phyloP scores from a whole-genome alignment of 495 filamentous ascomycete species.

The Neurospora tetrasperma region DNA sequence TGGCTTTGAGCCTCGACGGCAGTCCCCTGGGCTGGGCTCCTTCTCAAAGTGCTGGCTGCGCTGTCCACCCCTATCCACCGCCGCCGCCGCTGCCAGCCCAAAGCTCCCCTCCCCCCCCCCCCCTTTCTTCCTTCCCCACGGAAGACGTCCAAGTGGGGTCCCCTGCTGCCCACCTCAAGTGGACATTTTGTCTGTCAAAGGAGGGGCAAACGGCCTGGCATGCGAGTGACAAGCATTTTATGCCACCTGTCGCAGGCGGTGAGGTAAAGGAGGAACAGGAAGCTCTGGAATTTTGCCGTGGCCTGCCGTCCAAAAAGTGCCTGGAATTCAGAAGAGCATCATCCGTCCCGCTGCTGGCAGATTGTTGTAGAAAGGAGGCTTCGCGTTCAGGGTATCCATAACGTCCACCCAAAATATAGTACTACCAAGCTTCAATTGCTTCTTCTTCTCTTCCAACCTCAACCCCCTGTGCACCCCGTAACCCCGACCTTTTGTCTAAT shows the following conservation, averaged over 20 bases:
- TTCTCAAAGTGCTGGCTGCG: neutral
- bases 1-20: neutral
- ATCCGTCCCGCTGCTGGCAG: neutral
- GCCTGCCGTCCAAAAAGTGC: slow-evolving; percentile 19
- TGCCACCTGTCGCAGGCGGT: slow-evolving; percentile 16
- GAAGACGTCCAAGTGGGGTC: neutral
- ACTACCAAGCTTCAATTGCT: neutral
- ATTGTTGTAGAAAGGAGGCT: neutral
- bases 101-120: neutral
- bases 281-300: slow-evolving; percentile 21
- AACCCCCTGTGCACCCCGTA: neutral
- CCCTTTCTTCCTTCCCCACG: neutral
- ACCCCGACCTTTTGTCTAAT: neutral
- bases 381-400: neutral
- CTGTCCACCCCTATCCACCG: neutral
- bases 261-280: slow-evolving; percentile 2
- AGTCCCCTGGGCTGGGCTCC: neutral
- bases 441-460: neutral
- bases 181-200: neutral
- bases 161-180: neutral
- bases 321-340: neutral
- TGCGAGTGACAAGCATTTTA: neutral
- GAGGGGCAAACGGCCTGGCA: neutral
- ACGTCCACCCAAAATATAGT: neutral
- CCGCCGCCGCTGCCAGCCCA: neutral